Evolutionary conservation across 116 monocot species (phyloP), one percentile per base, ranked within the genome.

Genomic region (Posidonia oceanica): DNA sequence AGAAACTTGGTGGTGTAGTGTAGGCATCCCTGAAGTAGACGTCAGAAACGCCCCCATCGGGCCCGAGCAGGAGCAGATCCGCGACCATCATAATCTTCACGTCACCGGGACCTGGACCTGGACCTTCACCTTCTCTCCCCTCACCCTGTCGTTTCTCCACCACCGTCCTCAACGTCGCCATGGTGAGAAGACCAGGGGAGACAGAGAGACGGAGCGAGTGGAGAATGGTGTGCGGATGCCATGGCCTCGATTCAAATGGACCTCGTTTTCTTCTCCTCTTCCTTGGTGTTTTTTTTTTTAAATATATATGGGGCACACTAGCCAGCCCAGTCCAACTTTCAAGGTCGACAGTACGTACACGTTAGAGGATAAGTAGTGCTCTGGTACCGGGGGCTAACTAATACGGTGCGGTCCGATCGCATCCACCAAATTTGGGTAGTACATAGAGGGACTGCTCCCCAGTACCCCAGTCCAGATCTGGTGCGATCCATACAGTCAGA

Each of bases 21-120:
- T 63, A 79, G 59, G 52, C 40, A 52, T 86, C 64, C 29, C 86
- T 53, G 75, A 86, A 75, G 48, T 73, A 73, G 55, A 69, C 39
- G 44, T 81, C 73, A 59, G 55, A 68, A 71, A 64, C 72, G 51
- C 75, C 48, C 10, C 71, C 74, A 13, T 82, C 80, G 36, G 86
- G 60, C n/a, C 81, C 84, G 6, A 37, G 75, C 4, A 89, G 75
- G 42, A 83, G 73, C 36, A 89, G 79, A 69, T 83, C 86, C 12
- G 83, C 76, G n/a, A 89, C 86, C 68, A 89, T 67, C 83, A 89
- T 82, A 53, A 80, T 76, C 75, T 73, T 78, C 37, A 88, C 48
- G 58, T 78, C 77, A 4, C 29, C 57, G 5, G 74, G 60, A 14
- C 5, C 22, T 22, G 18, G 12, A 2, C 48, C 48, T 12, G 22